Evolutionary conservation across 2,329 filamentous ascomycete genomes (phyloP).

Genomic region (Bisporella sp.): DNA sequence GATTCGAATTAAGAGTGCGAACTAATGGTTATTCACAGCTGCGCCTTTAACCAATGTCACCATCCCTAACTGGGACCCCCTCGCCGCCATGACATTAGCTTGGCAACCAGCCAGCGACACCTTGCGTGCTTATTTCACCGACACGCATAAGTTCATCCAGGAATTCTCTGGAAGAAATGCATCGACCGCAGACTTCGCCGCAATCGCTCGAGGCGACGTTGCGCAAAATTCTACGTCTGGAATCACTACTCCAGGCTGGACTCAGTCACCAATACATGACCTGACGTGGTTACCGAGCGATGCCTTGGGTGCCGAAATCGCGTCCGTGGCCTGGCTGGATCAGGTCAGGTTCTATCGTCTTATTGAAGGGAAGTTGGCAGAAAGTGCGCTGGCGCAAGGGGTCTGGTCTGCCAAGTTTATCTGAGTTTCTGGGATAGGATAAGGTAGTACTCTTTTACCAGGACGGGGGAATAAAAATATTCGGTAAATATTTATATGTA

Average conservation of each 20-base stretch:
- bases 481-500: too few species aligned
- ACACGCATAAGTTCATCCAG: background rate
- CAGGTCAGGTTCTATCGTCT: too few species aligned
- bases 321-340: too few species aligned
- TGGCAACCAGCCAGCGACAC: background rate
- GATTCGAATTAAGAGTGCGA: background rate
- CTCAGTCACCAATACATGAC: background rate
- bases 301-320: too few species aligned
- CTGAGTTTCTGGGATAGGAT: too few species aligned
- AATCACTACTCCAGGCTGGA: background rate
- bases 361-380: too few species aligned
- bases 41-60: background rate
- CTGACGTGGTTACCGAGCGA: constrained; percentile 15
- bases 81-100: background rate
- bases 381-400: too few species aligned
- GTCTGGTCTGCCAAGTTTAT: too few species aligned
- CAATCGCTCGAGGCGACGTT: background rate
- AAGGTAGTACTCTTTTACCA: too few species aligned
- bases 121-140: constrained; percentile 2
- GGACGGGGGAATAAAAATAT: too few species aligned
- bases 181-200: background rate
- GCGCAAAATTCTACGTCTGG: background rate
- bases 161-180: constrained; percentile 2
- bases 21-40: background rate
- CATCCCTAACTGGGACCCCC: background rate